phyloP scores from a whole-genome alignment of 495 filamentous ascomycete genomes.

The Aspergillus nanangensis region DNA sequence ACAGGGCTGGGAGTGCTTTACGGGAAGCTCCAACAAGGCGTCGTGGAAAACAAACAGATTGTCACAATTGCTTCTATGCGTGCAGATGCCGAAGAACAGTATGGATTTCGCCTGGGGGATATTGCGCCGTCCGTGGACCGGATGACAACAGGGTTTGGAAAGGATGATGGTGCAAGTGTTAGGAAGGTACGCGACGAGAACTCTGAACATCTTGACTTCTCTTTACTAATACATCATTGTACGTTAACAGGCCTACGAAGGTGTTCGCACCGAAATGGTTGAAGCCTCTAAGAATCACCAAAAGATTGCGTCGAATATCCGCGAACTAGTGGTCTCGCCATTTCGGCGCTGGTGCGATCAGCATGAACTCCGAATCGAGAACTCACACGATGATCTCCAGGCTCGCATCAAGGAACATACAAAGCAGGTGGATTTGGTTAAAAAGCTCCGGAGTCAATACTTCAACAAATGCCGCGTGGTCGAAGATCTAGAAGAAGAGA shows the following conservation, averaged over 20 bases:
- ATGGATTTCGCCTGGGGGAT: slow-evolving; percentile 73
- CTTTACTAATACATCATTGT: slow-evolving; percentile 1
- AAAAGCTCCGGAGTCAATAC: slow-evolving; percentile 90
- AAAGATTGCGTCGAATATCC: slow-evolving; percentile 93
- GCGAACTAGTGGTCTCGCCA: slow-evolving; percentile 88
- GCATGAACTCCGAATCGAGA: slow-evolving; percentile 84
- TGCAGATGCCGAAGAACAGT: slow-evolving; percentile 91
- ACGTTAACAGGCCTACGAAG: slow-evolving; percentile 80
- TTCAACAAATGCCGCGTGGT: slow-evolving; percentile 98
- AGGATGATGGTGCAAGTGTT: slow-evolving; percentile 94
- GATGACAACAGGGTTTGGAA: slow-evolving; percentile 71
- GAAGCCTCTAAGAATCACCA: slow-evolving; percentile 85
- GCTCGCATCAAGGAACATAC: slow-evolving; percentile 84
- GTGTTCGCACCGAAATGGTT: slow-evolving; percentile 90
- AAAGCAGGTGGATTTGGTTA: slow-evolving; percentile 82
- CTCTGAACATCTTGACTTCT: no score
- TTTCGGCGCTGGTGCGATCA: slow-evolving; percentile 94
- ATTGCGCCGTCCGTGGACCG: slow-evolving; percentile 81
- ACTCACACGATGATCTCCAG: slow-evolving; percentile 92
- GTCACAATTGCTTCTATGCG: slow-evolving; percentile 88
- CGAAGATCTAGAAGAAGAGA: slow-evolving; percentile 96
- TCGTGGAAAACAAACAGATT: slow-evolving; percentile 91
- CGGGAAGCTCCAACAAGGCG: slow-evolving; percentile 93
- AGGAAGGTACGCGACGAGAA: slow-evolving; percentile 65
- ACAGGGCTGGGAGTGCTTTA: slow-evolving; percentile 93